phyloP scores from a whole-genome alignment of 1,139 yeast genomes.

The Pneumocystis canis region DNA sequence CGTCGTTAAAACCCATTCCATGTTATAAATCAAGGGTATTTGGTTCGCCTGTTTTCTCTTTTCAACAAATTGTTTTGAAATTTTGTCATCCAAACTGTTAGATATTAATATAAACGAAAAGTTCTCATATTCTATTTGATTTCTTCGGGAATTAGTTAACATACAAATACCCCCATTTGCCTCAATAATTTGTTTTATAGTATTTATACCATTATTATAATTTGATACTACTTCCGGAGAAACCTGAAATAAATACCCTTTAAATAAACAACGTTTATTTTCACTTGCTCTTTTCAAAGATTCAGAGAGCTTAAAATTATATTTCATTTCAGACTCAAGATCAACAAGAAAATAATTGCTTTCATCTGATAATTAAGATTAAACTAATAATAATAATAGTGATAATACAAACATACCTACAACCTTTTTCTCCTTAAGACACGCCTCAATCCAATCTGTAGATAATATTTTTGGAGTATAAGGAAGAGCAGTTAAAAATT shows the following conservation, averaged over 20 bases:
- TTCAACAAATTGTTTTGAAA: slow-evolving; percentile 5
- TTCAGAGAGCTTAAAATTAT: slow-evolving; percentile 21
- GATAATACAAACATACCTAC: slow-evolving; percentile 1
- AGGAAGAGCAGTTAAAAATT: slow-evolving; percentile 45
- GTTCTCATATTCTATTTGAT: slow-evolving; percentile 7
- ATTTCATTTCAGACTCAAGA: slow-evolving; percentile 15
- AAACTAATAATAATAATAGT: slow-evolving; percentile 6
- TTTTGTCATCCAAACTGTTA: slow-evolving; percentile 4
- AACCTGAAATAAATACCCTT: slow-evolving; percentile 21
- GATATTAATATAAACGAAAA: slow-evolving; percentile 14
- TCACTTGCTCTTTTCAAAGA: slow-evolving; percentile 23
- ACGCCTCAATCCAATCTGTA: slow-evolving; percentile 22
- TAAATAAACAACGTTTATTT: slow-evolving; percentile 29
- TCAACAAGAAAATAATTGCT: slow-evolving; percentile 19
- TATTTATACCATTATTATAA: slow-evolving; percentile 53
- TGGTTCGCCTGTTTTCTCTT: slow-evolving; percentile 7
- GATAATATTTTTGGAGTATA: slow-evolving; percentile 28
- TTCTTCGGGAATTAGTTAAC: slow-evolving; percentile 18
- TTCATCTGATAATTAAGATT: slow-evolving; percentile 18
- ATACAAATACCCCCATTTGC: slow-evolving; percentile 49
- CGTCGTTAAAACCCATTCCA: slow-evolving; percentile 18
- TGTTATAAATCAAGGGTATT: slow-evolving; percentile 9
- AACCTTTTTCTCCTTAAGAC: slow-evolving; percentile 15
- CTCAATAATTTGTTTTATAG: slow-evolving; percentile 41
- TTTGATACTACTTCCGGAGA: slow-evolving; percentile 45